Base-by-base conservation (phyloP, 2,329 filamentous ascomycete genomes). In the Xylaria digitata region DNA sequence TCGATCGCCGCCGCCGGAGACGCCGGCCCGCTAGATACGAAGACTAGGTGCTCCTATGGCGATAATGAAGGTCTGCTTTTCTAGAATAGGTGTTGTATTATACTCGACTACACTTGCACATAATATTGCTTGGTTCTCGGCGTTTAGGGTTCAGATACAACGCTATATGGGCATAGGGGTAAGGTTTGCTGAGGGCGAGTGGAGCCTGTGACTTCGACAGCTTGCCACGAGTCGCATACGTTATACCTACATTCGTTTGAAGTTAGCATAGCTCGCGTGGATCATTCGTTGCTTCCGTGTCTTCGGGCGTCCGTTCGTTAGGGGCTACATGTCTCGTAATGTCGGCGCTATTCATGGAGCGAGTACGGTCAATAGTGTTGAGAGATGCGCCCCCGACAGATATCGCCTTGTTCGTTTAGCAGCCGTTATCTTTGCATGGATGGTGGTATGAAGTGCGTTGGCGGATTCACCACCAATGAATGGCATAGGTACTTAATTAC, bases 21-120 rank as follows among this genome's bases (percentile, higher is more conserved):
- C 70, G 73, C 23, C 71, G 67, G 42, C 76, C 76, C 6, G 75
- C 75, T 52, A 69, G 76, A 61, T 78, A 76, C 57, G 71, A 73
- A 19, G 75, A 76, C 57, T 77, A 73, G 53, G 53, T 8, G 17
- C 19, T 49, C 21, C 32, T 55, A 13, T 4, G 45, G 43, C 21
- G 4, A 11, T 9, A n/a, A 13, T 21, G 32, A 19, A 26, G 32
- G 19, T n/a, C 17, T 26, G 32, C 19, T 21, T 49, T 40, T 46
- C 26, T 21, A 21, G 37, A 42, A 5, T 21, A 7, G 7, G n/a
- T 42, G 11, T 9, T 61, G 42, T 60, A 65, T 52, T 63, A 45
- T 56, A 57, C 54, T 48, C 61, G 9, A 50, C 46, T 59, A 23
- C 30, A 55, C 13, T 65, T 6, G 57, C 43, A 54, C 54, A 53